Conservation (phyloP, 2,329 filamentous ascomycete genomes). For the Plenodomus biglobosus region DNA sequence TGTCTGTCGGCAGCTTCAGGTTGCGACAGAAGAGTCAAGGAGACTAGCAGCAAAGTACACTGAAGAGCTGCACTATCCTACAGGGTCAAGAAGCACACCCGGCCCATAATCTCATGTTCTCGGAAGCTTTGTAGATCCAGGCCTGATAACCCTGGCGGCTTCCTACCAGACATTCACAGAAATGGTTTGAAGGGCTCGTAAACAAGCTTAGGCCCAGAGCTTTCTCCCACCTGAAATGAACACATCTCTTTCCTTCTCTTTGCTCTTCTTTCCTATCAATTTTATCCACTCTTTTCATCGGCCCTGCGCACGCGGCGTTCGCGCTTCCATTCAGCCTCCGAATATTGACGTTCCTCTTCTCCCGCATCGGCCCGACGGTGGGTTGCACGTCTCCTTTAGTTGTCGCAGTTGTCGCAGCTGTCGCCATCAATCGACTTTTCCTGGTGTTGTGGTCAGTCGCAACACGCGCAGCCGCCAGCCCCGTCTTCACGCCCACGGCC, state of each 20-base stretch:
- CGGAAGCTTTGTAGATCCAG: no score
- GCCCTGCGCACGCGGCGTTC: slow-evolving; percentile 16
- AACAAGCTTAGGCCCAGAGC: slow-evolving; percentile 40
- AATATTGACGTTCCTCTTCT: no score
- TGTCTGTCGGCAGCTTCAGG: not conserved
- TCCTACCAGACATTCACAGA: no score
- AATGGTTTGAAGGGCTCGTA: slow-evolving; percentile 27
- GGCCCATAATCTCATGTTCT: no score
- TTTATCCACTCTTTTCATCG: slow-evolving; percentile 30
- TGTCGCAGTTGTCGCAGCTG: slow-evolving; percentile 35
- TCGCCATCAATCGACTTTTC: slow-evolving; percentile 27
- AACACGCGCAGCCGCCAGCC: slow-evolving; percentile 18
- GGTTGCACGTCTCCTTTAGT: slow-evolving; percentile 36
- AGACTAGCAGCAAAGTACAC: no score
- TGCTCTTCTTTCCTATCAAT: slow-evolving; percentile 21
- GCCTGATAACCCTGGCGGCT: no score
- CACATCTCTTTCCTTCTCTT: slow-evolving; percentile 26
- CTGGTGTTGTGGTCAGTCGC: slow-evolving; percentile 40
- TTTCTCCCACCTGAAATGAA: slow-evolving; percentile 12
- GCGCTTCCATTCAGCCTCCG: slow-evolving; percentile 38
- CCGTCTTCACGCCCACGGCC: not conserved
- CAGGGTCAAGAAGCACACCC: no score
- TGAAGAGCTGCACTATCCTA: no score
- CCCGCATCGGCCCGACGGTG: slow-evolving; percentile 16
- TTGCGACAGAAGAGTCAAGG: not conserved